Evolutionary conservation across 2,329 filamentous ascomycete species (phyloP).

Genomic region (Thermothelomyces thermophilus): DNA sequence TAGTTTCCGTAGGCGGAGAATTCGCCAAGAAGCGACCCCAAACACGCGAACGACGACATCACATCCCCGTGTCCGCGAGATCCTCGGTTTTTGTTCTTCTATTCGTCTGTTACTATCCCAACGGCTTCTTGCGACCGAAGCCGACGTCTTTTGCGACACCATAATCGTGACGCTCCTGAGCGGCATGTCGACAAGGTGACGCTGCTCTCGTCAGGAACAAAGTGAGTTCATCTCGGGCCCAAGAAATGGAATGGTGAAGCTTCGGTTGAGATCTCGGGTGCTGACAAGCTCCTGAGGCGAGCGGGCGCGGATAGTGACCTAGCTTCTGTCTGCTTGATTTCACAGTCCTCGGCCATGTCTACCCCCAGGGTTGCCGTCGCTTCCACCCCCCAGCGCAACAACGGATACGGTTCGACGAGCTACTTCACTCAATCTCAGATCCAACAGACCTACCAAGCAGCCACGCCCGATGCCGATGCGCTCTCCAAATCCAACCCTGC

Average conservation of each 20-base stretch:
- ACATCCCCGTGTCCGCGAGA: not conserved
- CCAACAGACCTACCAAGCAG: constrained; percentile 19
- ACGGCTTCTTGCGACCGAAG: not conserved
- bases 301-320: constrained; percentile 4
- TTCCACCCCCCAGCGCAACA: constrained; percentile 15
- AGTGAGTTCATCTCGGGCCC: not conserved
- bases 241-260: not conserved
- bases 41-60: constrained; percentile 15
- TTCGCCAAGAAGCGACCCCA: constrained; percentile 13
- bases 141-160: not conserved
- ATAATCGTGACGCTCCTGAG: not conserved
- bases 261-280: not conserved
- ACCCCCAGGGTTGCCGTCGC: constrained; percentile 19
- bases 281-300: constrained; percentile 11
- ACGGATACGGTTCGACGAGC: constrained; percentile 16
- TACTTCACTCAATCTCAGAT: constrained; percentile 26
- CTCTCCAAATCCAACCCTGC: constrained; percentile 35
- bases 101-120: not conserved
- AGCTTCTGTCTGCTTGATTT: constrained; percentile 8
- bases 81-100: not conserved
- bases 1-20: constrained; percentile 8
- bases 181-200: constrained; percentile 2
- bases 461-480: constrained; percentile 30
- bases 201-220: not conserved
- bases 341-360: constrained; percentile 20